Percentiles rank a stretch among this genome's conserved stretches.
These are phyloP conservation scores for Scleroderma citrinum DNA, from an alignment of 768 basidiomycete genomes.

Conservation along the genomic window DNA sequence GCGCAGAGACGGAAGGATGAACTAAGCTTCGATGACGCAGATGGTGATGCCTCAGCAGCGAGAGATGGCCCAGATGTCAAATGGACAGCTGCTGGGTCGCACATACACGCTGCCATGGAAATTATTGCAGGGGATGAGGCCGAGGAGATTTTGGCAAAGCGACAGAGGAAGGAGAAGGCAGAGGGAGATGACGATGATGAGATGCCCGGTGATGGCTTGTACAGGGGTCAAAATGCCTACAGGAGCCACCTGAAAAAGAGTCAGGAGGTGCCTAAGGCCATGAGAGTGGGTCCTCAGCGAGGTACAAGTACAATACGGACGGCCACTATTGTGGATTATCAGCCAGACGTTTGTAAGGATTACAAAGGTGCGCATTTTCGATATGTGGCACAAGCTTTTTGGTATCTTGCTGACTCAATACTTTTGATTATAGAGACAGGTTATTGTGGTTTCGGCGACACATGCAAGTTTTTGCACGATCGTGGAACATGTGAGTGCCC, in stretches of 20 bases:
- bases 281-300: conserved; percentile 79
- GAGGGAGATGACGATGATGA: conserved; percentile 48
- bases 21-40: conserved; percentile 46
- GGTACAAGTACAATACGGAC: conserved; percentile 79
- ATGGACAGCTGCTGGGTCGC: conserved; percentile 74
- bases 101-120: conserved; percentile 64
- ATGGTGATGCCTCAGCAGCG: conserved; percentile 37
- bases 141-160: conserved; percentile 69
- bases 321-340: conserved; percentile 94
- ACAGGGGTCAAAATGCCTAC: conserved; percentile 81
- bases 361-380: conserved; percentile 76
- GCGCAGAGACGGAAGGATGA: conserved; percentile 44
- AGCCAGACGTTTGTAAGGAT: conserved; percentile 99
- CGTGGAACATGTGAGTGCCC: conserved; percentile 79
- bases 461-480: conserved; percentile 98
- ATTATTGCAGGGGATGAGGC: conserved; percentile 81
- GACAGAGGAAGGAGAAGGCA: conserved; percentile 49
- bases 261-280: conserved; percentile 80
- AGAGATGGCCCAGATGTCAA: conserved; percentile 58
- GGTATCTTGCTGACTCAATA: conserved; percentile 4
- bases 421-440: conserved; percentile 84
- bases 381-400: not conserved
- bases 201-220: conserved; percentile 76
- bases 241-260: conserved; percentile 74
- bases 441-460: conserved; percentile 98